Conservation (phyloP, 352 stramenopile genomes). For the Globisporangium heterothallicum region DNA sequence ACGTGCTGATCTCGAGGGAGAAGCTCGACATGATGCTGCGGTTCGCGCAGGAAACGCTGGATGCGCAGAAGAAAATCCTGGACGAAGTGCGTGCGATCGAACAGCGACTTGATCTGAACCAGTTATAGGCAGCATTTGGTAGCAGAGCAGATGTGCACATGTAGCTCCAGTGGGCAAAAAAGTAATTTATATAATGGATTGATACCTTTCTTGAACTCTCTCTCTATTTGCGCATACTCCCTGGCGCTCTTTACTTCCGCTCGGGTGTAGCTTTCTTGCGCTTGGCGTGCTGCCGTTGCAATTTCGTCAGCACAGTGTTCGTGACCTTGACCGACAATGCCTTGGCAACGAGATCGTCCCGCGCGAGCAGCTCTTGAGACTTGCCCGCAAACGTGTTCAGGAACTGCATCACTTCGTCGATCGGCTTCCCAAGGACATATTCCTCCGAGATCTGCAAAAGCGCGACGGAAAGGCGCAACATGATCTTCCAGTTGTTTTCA, state of each 20-base stretch:
- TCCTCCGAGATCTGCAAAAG: conserved; percentile 62
- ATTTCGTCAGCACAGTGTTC: conserved; percentile 65
- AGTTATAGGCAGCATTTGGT: no score
- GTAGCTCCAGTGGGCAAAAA: no score
- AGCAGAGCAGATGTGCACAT: no score
- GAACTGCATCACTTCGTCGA: conserved; percentile 84
- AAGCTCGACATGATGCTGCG: conserved; percentile 55
- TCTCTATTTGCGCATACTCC: background rate
- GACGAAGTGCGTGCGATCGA: conserved; percentile 53
- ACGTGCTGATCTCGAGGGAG: conserved; percentile 37
- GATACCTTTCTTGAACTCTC: background rate
- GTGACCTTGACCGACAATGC: conserved; percentile 76
- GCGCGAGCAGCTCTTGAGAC: conserved; percentile 50
- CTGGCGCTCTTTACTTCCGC: conserved; percentile 4
- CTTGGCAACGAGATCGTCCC: conserved; percentile 31
- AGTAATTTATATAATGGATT: conserved; percentile 1
- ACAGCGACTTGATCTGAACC: conserved; percentile 22
- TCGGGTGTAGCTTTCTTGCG: conserved; percentile 38
- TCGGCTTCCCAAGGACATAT: conserved; percentile 56
- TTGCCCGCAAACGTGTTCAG: conserved; percentile 78
- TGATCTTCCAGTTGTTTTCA: conserved; percentile 85
- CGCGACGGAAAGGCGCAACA: conserved; percentile 64
- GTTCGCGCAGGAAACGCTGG: conserved; percentile 49
- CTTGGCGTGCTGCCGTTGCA: conserved; percentile 63
- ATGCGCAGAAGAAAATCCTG: conserved; percentile 55